These are phyloP conservation scores for Dentipellis fragilis DNA, from an alignment of 768 basidiomycete genomes.

Conservation along the genomic window DNA sequence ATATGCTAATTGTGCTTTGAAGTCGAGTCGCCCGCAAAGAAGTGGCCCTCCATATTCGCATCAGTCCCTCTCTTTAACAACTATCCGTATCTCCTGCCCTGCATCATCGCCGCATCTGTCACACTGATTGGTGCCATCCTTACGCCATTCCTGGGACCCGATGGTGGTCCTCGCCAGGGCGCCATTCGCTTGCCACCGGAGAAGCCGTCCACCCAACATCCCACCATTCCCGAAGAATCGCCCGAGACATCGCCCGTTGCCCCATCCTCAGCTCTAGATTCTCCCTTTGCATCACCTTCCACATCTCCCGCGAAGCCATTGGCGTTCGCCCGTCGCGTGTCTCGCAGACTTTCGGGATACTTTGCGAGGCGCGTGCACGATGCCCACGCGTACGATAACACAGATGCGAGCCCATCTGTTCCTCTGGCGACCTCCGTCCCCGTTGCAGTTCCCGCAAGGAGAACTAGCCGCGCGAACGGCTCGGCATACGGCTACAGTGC, in stretches of 20 bases:
- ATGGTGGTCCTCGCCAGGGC: slow-evolving; percentile 84
- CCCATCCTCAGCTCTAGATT: slow-evolving; percentile 14
- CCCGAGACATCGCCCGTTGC: slow-evolving; percentile 34
- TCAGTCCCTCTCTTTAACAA: slow-evolving; percentile 54
- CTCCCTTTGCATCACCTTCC: background rate
- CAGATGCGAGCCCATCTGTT: slow-evolving; percentile 20
- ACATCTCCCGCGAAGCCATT: background rate
- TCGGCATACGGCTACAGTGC: slow-evolving; percentile 74
- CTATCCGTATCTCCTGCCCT: slow-evolving; percentile 90
- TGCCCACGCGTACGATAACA: slow-evolving; percentile 15
- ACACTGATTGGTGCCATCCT: slow-evolving; percentile 76
- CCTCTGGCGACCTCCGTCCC: slow-evolving; percentile 25
- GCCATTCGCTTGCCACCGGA: slow-evolving; percentile 77
- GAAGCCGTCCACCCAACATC: slow-evolving; percentile 37
- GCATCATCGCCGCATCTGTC: slow-evolving; percentile 63
- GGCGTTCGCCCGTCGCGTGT: slow-evolving; percentile 26
- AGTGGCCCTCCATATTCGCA: slow-evolving; percentile 75
- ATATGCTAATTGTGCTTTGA: slow-evolving; percentile 9
- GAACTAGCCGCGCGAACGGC: slow-evolving; percentile 55
- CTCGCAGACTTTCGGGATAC: slow-evolving; percentile 47
- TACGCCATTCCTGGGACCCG: slow-evolving; percentile 79
- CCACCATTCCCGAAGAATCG: slow-evolving; percentile 62
- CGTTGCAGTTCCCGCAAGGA: slow-evolving; percentile 37
- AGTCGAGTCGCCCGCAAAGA: slow-evolving; percentile 80
- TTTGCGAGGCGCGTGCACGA: slow-evolving; percentile 45